A percentile compares a stretch with the other conserved stretches of the same genome.
Conservation (phyloP, 257 asterid genomes). For the Gardenia jasminoides region DNA sequence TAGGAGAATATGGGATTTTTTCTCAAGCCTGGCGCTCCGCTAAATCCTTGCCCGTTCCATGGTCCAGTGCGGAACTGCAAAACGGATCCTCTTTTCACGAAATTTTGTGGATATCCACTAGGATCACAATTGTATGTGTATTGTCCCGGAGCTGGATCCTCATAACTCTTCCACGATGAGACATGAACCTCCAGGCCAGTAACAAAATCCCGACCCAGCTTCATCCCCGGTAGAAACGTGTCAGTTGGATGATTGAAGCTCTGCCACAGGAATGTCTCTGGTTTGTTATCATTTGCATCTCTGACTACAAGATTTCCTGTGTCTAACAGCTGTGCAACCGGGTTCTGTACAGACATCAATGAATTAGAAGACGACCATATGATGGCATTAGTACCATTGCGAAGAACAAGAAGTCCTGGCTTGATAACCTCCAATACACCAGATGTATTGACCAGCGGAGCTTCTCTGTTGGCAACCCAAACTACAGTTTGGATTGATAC, state of each 20-base stretch:
- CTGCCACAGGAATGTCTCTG: constrained; percentile 44
- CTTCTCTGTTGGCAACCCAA: constrained; percentile 42
- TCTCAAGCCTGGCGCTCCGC: constrained; percentile 25
- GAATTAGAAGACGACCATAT: constrained; percentile 44
- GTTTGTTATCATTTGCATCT: constrained; percentile 27
- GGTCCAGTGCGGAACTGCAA: constrained; percentile 32
- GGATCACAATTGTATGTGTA: constrained; percentile 20
- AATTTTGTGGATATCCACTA: constrained; percentile 36
- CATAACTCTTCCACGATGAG: constrained; percentile 38
- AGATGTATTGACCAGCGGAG: constrained; percentile 22
- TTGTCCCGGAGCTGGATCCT: constrained; percentile 41
- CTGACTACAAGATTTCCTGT: constrained; percentile 47
- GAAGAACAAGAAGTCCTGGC: constrained; percentile 35
- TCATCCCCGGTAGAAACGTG: constrained; percentile 50
- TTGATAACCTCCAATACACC: constrained; percentile 29
- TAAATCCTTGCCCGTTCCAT: constrained; percentile 39
- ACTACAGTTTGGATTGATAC: constrained; percentile 23
- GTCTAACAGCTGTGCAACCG: constrained; percentile 43
- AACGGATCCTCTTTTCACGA: constrained; percentile 4
- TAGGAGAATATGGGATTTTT: constrained; percentile 11
- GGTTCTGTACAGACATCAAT: constrained; percentile 19
- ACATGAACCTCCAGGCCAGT: constrained; percentile 30
- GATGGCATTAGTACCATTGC: constrained; percentile 8
- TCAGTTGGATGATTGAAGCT: constrained; percentile 52
- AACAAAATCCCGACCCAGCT: constrained; percentile 35